phyloP scores from a whole-genome alignment of 2,329 filamentous ascomycete species.

The Tetracladium maxilliforme region DNA sequence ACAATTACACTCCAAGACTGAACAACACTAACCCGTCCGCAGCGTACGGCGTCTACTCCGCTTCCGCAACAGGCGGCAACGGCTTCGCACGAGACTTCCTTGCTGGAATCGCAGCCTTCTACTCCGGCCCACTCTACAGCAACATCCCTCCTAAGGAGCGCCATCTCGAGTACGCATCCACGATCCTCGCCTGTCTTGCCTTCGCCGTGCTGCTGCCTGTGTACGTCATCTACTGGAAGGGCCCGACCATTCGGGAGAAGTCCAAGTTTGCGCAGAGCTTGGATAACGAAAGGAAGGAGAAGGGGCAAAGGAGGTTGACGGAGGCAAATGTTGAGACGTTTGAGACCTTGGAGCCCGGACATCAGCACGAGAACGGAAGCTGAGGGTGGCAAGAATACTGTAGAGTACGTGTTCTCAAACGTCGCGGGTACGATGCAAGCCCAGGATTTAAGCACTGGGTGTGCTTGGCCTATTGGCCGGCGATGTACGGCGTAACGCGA shows the following conservation, averaged over 20 bases:
- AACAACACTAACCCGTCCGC: no score
- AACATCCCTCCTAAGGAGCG: background rate
- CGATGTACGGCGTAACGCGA: no score
- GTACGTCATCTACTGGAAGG: conserved; percentile 40
- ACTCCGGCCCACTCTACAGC: conserved; percentile 36
- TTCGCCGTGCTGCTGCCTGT: conserved; percentile 35
- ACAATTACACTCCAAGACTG: no score
- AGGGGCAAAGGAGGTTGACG: background rate
- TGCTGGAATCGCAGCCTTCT: conserved; percentile 47
- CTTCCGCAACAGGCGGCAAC: conserved; percentile 52
- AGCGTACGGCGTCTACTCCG: conserved; percentile 52
- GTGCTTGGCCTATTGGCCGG: no score
- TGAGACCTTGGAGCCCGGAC: conserved; percentile 1
- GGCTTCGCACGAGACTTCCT: conserved; percentile 51
- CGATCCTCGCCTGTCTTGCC: conserved; percentile 32
- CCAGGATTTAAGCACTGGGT: no score
- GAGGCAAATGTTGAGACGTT: background rate
- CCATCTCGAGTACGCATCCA: conserved; percentile 27
- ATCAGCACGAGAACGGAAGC: no score
- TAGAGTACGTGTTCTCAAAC: no score
- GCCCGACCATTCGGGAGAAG: conserved; percentile 30
- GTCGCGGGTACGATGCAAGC: no score
- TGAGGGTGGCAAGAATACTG: no score
- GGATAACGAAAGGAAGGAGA: conserved; percentile 1
- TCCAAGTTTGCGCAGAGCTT: conserved; percentile 32